Base-by-base conservation (phyloP, 768 basidiomycete species). In the Mycena leptocephala region DNA sequence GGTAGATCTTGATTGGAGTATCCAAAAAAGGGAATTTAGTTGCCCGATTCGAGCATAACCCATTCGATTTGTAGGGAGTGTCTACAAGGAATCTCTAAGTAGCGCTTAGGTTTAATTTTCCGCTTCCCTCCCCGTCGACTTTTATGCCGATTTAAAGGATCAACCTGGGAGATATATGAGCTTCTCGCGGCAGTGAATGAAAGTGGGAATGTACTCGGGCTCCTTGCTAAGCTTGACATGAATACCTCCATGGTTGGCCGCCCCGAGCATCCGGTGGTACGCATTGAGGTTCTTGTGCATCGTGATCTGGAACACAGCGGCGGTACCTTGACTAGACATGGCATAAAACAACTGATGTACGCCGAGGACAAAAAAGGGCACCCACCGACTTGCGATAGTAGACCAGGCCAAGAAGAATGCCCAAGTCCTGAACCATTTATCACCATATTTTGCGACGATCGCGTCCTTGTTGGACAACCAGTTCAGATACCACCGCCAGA, bases 201-300 rank as follows among this genome's bases (percentile, higher is more conserved):
- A 4, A 9, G 75, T 37, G 18, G 35, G 58, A 22, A 86, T 89
- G 16, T 83, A 92, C 92, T 81, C 80, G 39, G 91, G 89, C 77
- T 89, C 86, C 76, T 87, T 89, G 63, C 87, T 85, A n/a, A 90
- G 85, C 71, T 88, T 90, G 77, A 94, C 91, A 77, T 94, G 94
- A 79, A 96, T 94, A 10, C 94, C 94, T n/a, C 89, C 88, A 80
- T 99, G 98, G 80, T 91, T 95, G 22, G 90, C 87, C 32, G 98
- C 92, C 35, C 96, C 97, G 55, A 95, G 92, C 80, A 98, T 91
- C 74, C 98, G 95, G 82, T 96, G 97, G 88, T 93, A 99, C 0
- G 94, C 96, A 82, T 99, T 99, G 78, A 99, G 87, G 89, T 99
- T 99, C 89, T 99, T 99, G 90, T 99, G 98, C 76, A 97, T 86